Conservation (phyloP, 805 yeast species). For the Cyberlindnera meyerae region DNA sequence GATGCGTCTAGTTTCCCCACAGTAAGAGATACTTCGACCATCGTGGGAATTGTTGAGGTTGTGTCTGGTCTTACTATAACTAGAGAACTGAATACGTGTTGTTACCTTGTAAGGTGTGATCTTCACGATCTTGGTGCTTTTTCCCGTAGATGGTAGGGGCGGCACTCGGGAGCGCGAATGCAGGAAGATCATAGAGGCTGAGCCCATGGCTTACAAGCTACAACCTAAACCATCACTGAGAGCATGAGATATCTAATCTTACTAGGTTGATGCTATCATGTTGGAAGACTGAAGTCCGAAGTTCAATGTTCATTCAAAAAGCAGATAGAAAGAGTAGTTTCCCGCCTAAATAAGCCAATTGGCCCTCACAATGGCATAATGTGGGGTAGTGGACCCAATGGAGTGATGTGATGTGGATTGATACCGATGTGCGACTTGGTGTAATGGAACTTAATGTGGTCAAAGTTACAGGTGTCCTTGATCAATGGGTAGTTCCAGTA, state of each 20-base stretch:
- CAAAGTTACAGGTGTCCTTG: constrained; percentile 75
- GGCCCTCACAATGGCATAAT: constrained; percentile 42
- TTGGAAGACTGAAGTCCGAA: no score
- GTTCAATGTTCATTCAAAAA: no score
- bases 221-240: no score
- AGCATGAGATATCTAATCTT: no score
- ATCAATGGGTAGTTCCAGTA: constrained; percentile 79
- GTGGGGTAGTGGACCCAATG: constrained; percentile 82
- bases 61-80: no score
- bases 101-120: not conserved
- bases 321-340: not conserved
- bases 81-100: not conserved
- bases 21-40: constrained; percentile 89
- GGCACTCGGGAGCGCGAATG: no score
- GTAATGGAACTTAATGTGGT: constrained; percentile 88
- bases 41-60: constrained; percentile 23
- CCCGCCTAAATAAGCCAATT: not conserved
- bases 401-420: constrained; percentile 81
- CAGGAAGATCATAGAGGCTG: no score
- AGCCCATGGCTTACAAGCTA: no score
- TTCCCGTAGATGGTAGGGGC: no score
- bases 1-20: constrained; percentile 97
- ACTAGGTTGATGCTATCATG: no score
- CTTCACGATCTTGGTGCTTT: not conserved
- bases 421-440: constrained; percentile 77